phyloP scores from a whole-genome alignment of 2,329 filamentous ascomycete species.

The Penicillium sp. region DNA sequence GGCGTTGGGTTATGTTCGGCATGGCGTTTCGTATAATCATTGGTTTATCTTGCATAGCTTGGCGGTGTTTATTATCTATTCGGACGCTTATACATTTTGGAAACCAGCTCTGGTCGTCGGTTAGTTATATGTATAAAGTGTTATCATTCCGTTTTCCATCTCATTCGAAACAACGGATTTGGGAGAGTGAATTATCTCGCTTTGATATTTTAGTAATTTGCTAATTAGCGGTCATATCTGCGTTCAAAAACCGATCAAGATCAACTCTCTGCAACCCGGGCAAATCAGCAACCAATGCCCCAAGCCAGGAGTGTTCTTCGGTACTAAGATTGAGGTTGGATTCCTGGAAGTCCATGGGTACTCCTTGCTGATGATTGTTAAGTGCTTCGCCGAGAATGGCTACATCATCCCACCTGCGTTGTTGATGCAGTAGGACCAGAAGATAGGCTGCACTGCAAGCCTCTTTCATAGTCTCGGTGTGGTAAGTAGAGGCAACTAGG shows the following conservation, averaged over 20 bases:
- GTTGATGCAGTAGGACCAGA: conserved; percentile 49
- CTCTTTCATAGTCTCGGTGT: conserved; percentile 47
- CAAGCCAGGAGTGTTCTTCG: conserved; percentile 38
- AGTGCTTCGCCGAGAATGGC: conserved; percentile 29
- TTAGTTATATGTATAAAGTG: background rate
- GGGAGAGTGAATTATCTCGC: background rate
- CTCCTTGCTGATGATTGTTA: conserved; percentile 18
- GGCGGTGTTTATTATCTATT: conserved; percentile 10
- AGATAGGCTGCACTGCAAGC: conserved; percentile 50
- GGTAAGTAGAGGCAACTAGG: conserved; percentile 40
- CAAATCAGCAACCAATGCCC: conserved; percentile 40
- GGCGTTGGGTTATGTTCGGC: conserved; percentile 3
- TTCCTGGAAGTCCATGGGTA: conserved; percentile 6
- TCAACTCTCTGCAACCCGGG: conserved; percentile 39
- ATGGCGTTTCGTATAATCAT: conserved; percentile 2
- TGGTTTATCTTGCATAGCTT: conserved; percentile 15
- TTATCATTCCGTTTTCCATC: background rate
- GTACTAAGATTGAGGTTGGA: conserved; percentile 21
- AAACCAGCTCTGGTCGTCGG: background rate
- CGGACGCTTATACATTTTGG: conserved; percentile 1
- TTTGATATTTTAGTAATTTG: background rate
- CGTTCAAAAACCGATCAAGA: conserved; percentile 38
- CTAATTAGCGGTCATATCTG: conserved; percentile 22
- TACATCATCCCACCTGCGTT: conserved; percentile 40
- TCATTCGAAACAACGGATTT: background rate